A percentile compares a stretch with the other conserved stretches of the same genome.
Conservation (phyloP, 805 yeast species). For the Metschnikowia henanensis region DNA sequence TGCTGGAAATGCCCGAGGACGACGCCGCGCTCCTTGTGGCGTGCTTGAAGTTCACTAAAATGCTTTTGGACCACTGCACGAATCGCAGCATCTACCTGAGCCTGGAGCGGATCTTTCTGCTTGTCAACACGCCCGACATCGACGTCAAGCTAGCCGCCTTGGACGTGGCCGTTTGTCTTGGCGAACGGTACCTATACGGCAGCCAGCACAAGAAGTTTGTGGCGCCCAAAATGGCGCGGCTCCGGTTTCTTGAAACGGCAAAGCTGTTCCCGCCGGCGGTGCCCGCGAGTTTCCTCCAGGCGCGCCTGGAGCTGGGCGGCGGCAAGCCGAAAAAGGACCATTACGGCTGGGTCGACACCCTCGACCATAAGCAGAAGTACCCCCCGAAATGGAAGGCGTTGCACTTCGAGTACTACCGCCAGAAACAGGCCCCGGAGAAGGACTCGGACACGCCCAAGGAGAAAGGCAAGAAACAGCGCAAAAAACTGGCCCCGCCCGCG, state of each 20-base stretch:
- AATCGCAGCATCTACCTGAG: conserved; percentile 70
- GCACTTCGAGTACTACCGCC: conserved; percentile 50
- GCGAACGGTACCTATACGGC: conserved; percentile 54
- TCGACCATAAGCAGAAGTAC: conserved; percentile 39
- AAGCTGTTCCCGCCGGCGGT: conserved; percentile 50
- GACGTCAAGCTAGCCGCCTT: conserved; percentile 60
- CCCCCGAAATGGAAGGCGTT: conserved; percentile 60
- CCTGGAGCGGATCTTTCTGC: conserved; percentile 54
- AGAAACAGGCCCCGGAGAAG: conserved; percentile 4
- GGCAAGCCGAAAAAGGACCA: conserved; percentile 27
- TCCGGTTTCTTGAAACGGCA: conserved; percentile 53
- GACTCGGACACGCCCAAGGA: conserved; percentile 5
- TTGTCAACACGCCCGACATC: conserved; percentile 60
- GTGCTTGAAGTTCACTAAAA: conserved; percentile 59
- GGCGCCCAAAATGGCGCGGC: conserved; percentile 45
- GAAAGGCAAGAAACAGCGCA: not conserved
- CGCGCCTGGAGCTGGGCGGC: conserved; percentile 19
- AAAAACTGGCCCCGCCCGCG: not conserved
- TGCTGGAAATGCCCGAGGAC: conserved; percentile 41
- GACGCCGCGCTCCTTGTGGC: conserved; percentile 52
- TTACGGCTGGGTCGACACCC: conserved; percentile 47
- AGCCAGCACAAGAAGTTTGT: conserved; percentile 38
- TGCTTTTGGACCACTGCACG: conserved; percentile 66
- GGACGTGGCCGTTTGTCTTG: conserved; percentile 57
- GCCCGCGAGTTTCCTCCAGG: conserved; percentile 38